Percentiles rank a stretch among this genome's conserved stretches.
Conservation (phyloP, 192 early-diverging fungal genomes). For the Chytriomyces sp. region DNA sequence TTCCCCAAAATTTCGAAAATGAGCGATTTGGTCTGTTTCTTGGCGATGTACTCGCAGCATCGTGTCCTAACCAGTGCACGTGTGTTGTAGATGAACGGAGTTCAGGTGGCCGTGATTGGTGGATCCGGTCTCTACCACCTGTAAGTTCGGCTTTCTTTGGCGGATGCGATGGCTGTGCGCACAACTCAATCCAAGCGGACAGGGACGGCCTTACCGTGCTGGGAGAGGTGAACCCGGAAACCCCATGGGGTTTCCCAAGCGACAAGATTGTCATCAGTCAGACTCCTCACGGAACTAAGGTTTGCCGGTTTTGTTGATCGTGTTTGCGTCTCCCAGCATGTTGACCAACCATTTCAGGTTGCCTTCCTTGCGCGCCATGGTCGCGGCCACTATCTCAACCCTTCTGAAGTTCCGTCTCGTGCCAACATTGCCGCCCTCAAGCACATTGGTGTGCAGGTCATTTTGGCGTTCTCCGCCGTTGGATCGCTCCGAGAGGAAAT, state of each 20-base stretch:
- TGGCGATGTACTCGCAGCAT: too few relatives aligned
- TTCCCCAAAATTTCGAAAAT: too few relatives aligned
- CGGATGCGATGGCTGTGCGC: slow-evolving; percentile 16
- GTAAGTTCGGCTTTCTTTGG: neutral
- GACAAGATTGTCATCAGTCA: slow-evolving; percentile 82
- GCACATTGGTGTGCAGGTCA: slow-evolving; percentile 85
- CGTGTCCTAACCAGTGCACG: too few relatives aligned
- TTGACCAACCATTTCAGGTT: too few relatives aligned
- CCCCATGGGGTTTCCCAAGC: slow-evolving; percentile 80
- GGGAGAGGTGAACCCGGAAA: slow-evolving; percentile 82
- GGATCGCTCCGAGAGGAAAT: slow-evolving; percentile 95
- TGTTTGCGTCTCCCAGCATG: too few relatives aligned
- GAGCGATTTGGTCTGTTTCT: too few relatives aligned
- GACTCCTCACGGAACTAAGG: slow-evolving; percentile 70
- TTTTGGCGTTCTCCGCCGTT: slow-evolving; percentile 96
- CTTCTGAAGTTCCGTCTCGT: slow-evolving; percentile 70
- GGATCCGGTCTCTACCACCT: slow-evolving; percentile 73
- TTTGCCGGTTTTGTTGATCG: too few relatives aligned
- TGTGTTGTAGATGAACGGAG: too few relatives aligned
- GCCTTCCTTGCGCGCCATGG: slow-evolving; percentile 98
- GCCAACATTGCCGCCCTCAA: slow-evolving; percentile 99
- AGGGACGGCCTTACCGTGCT: slow-evolving; percentile 78
- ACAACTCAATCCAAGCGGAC: slow-evolving; percentile 88
- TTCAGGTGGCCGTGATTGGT: slow-evolving; percentile 82
- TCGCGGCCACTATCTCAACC: slow-evolving; percentile 69